Evolutionary conservation across 1,284 basidiomycete species (phyloP).

Genomic region (Abortiporus biennis): DNA sequence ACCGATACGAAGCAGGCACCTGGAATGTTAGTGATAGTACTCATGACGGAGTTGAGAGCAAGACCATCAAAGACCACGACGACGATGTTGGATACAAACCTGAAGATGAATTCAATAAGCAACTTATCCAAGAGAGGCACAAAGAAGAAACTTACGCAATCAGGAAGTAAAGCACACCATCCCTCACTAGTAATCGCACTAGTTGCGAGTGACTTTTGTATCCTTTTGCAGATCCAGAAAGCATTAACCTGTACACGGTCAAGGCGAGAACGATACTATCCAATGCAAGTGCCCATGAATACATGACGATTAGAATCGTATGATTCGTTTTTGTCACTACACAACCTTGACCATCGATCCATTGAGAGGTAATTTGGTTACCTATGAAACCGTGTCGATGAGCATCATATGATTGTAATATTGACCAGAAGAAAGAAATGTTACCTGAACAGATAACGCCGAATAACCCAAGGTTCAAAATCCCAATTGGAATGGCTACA

Average conservation of each 20-base stretch:
- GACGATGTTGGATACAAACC: neutral
- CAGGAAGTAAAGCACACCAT: conserved; percentile 4
- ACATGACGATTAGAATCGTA: neutral
- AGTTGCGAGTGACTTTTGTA: neutral
- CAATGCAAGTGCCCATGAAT: neutral
- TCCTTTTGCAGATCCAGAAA: neutral
- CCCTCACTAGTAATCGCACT: conserved; percentile 1
- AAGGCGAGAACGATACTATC: conserved; percentile 2
- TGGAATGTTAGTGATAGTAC: neutral
- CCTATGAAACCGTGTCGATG: neutral
- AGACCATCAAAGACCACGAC: neutral
- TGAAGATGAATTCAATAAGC: neutral
- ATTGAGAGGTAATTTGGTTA: neutral
- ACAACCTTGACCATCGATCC: conserved; percentile 1
- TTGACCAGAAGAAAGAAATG: neutral
- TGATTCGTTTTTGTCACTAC: neutral
- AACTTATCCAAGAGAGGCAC: neutral
- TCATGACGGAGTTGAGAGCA: neutral
- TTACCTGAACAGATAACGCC: conserved; percentile 2
- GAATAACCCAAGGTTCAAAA: conserved; percentile 2
- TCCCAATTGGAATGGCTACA: neutral
- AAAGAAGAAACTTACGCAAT: neutral
- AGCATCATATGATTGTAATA: neutral
- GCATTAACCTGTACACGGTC: neutral
- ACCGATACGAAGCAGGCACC: neutral